Percentiles rank a stretch among this genome's conserved stretches.
Conservation (phyloP, 2,329 filamentous ascomycete species). For the Emmonsiellopsis sp. region DNA sequence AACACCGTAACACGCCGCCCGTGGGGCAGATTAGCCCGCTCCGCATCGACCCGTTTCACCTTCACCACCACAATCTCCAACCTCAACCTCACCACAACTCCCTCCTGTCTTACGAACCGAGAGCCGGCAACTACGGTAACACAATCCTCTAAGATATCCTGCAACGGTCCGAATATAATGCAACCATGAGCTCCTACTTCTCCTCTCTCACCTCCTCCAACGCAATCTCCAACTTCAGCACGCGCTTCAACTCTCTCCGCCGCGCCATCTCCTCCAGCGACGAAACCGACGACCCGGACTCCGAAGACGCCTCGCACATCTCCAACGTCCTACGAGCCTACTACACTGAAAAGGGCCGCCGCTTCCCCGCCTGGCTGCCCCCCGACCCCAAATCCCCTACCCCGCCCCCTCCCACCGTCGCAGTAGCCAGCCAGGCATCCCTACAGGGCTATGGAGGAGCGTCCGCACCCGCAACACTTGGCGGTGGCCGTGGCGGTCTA, state of each 20-base stretch:
- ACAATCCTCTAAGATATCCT: background rate
- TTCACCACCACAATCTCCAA: background rate
- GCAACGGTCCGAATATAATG: background rate
- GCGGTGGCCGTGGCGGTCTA: conserved; percentile 38
- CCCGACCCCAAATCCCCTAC: conserved; percentile 71
- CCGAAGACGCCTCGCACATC: conserved; percentile 84
- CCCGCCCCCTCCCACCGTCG: conserved; percentile 36
- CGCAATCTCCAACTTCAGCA: conserved; percentile 44
- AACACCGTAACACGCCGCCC: background rate
- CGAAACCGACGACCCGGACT: conserved; percentile 35
- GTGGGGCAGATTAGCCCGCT: background rate
- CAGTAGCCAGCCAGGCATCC: conserved; percentile 46
- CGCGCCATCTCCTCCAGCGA: conserved; percentile 34
- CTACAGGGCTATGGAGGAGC: conserved; percentile 26
- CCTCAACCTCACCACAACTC: background rate
- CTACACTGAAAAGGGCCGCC: conserved; percentile 78
- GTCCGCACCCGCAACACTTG: conserved; percentile 16
- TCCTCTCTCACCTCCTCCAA: conserved; percentile 46
- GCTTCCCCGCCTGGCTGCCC: conserved; percentile 78
- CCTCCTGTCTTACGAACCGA: background rate
- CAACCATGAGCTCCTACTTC: conserved; percentile 69
- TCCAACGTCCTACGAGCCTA: conserved; percentile 87
- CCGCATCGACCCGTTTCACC: background rate
- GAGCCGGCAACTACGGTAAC: background rate
- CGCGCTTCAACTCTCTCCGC: conserved; percentile 49